Evolutionary conservation across 106 monocot genomes (phyloP).

Genomic region (Dendrobium nobile): DNA sequence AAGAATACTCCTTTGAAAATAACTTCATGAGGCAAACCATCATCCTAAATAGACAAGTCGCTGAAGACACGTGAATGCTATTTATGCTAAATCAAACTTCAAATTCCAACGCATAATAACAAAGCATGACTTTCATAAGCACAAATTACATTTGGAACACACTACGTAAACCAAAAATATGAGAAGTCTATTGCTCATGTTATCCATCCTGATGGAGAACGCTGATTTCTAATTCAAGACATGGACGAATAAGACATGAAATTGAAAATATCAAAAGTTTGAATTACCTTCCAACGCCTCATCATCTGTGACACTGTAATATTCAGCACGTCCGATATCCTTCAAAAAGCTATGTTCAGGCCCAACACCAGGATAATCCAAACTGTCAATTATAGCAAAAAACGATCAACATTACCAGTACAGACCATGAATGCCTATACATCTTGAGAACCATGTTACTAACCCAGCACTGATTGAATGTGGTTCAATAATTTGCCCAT

Average conservation of each 20-base stretch:
- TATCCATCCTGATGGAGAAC: neutral
- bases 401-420: neutral
- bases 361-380: conserved; percentile 98
- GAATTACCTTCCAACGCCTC: conserved; percentile 81
- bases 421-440: neutral
- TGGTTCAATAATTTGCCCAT: conserved; percentile 71
- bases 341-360: conserved; percentile 93
- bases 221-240: neutral
- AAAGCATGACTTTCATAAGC: neutral
- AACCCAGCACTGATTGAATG: conserved; percentile 81
- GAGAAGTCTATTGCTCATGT: neutral
- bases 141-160: neutral
- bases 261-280: neutral
- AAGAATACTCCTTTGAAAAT: neutral
- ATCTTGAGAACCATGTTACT: conserved; percentile 8
- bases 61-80: neutral
- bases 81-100: neutral
- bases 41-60: neutral
- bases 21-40: neutral
- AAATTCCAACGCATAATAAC: neutral
- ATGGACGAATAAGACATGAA: neutral
- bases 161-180: neutral
- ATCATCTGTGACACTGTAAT: conserved; percentile 77
- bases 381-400: conserved; percentile 25
- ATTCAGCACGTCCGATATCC: conserved; percentile 92